These are phyloP conservation scores for Mucor ambiguus DNA, from an alignment of 371 early-diverging fungal genomes.

Conservation along the genomic window DNA sequence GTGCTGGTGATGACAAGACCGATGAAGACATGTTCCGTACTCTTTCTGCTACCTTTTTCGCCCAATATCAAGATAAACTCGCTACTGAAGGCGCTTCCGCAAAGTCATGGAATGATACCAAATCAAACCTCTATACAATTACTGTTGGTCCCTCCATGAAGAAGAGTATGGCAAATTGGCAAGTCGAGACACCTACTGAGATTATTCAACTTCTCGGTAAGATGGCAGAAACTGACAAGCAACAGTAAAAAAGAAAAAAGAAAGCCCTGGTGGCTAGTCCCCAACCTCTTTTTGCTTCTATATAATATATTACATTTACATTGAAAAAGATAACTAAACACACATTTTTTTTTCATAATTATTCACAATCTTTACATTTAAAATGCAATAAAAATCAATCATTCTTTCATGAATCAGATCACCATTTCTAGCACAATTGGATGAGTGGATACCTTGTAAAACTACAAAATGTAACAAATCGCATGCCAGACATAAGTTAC, in stretches of 20 bases:
- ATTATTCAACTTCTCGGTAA: constrained; percentile 37
- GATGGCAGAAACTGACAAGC: constrained; percentile 1
- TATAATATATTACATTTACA: neutral
- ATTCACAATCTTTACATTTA: neutral
- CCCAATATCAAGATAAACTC: constrained; percentile 20
- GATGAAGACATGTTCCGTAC: constrained; percentile 95
- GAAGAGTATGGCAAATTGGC: constrained; percentile 84
- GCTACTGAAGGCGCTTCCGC: constrained; percentile 1
- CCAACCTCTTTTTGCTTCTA: neutral
- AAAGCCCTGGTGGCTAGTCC: constrained; percentile 1
- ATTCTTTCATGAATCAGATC: neutral
- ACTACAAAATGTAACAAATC: no score
- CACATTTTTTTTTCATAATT: neutral
- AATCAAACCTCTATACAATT: constrained; percentile 27
- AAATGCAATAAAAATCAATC: neutral
- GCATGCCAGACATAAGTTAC: no score
- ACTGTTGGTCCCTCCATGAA: constrained; percentile 60
- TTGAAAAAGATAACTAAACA: neutral
- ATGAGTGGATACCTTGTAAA: no score
- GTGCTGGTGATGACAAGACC: constrained; percentile 96
- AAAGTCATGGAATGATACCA: constrained; percentile 12
- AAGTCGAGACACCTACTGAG: constrained; percentile 56
- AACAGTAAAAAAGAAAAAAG: neutral
- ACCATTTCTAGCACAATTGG: neutral
- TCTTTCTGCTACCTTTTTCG: constrained; percentile 30